A percentile compares a stretch with the other conserved stretches of the same genome.
phyloP scores from a whole-genome alignment of 257 asterid species.

The Solanum boliviense region DNA sequence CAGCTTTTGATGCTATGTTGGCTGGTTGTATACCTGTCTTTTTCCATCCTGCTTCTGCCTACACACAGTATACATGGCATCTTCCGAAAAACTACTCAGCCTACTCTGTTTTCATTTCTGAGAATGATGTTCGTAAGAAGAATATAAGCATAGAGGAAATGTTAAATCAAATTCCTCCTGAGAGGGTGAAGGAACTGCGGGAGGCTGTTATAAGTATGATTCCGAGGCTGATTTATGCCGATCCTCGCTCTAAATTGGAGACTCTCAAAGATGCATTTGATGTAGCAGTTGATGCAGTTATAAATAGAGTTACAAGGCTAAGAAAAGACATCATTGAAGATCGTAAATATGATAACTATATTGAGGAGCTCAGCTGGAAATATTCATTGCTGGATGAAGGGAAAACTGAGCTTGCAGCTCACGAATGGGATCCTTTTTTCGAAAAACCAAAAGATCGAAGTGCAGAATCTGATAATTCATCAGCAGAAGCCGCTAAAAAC shows the following conservation, averaged over 20 bases:
- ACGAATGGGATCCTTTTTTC: constrained; percentile 84
- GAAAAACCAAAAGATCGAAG: constrained; percentile 32
- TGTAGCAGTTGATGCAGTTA: constrained; percentile 62
- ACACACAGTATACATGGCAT: constrained; percentile 86
- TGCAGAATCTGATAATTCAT: constrained; percentile 21
- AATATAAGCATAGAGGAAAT: constrained; percentile 47
- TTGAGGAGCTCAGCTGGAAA: constrained; percentile 73
- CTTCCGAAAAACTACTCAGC: constrained; percentile 46
- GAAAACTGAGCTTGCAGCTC: constrained; percentile 26
- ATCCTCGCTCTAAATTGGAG: constrained; percentile 62
- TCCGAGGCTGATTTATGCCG: constrained; percentile 65
- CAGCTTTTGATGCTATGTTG: constrained; percentile 76
- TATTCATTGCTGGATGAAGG: constrained; percentile 56
- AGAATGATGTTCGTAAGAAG: constrained; percentile 43
- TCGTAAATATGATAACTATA: constrained; percentile 30
- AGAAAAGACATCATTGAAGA: constrained; percentile 56
- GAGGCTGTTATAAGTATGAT: constrained; percentile 65
- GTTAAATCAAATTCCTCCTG: constrained; percentile 34
- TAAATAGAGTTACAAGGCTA: constrained; percentile 53
- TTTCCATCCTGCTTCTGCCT: constrained; percentile 85
- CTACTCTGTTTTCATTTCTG: constrained; percentile 68
- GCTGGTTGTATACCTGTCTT: constrained; percentile 94
- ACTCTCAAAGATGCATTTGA: constrained; percentile 73
- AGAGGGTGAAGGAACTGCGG: constrained; percentile 54
- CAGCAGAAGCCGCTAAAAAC: constrained; percentile 48